These are phyloP conservation scores for Acanthamoeba sp. DNA, from an alignment of 208 protist species.

Conservation along the genomic window DNA sequence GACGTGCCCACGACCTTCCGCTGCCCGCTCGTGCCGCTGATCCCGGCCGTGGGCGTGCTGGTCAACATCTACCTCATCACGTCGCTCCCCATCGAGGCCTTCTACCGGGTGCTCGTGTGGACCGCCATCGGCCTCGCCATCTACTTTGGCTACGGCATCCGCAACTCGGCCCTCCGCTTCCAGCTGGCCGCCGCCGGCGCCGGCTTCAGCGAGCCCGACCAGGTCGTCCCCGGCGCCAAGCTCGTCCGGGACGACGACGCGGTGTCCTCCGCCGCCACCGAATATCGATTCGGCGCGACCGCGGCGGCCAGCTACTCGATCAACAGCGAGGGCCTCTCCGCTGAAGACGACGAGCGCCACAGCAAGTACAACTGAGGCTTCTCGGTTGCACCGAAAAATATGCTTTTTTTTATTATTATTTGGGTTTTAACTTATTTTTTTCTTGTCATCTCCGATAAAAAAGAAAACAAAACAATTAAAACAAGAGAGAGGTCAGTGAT, in stretches of 20 bases:
- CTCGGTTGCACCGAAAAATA: too few relatives aligned
- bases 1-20: conserved; percentile 11
- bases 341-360: too few relatives aligned
- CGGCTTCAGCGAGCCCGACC: conserved; percentile 8
- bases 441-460: too few relatives aligned
- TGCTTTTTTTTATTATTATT: too few relatives aligned
- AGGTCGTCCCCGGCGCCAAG: too few relatives aligned
- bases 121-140: conserved; percentile 76
- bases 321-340: background rate
- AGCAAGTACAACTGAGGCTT: too few relatives aligned
- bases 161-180: conserved; percentile 68
- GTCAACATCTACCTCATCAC: conserved; percentile 82
- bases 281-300: background rate
- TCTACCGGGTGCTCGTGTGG: conserved; percentile 78
- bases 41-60: conserved; percentile 79
- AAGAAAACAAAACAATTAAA: too few relatives aligned
- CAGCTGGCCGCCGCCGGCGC: background rate
- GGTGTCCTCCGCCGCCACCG: background rate
- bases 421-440: too few relatives aligned
- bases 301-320: background rate
- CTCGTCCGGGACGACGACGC: too few relatives aligned
- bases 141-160: conserved; percentile 84
- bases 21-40: conserved; percentile 76
- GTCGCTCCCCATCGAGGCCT: conserved; percentile 55
- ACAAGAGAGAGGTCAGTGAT: too few relatives aligned